Conservation (phyloP, 352 stramenopile genomes). For the Globisporangium spinosum region DNA sequence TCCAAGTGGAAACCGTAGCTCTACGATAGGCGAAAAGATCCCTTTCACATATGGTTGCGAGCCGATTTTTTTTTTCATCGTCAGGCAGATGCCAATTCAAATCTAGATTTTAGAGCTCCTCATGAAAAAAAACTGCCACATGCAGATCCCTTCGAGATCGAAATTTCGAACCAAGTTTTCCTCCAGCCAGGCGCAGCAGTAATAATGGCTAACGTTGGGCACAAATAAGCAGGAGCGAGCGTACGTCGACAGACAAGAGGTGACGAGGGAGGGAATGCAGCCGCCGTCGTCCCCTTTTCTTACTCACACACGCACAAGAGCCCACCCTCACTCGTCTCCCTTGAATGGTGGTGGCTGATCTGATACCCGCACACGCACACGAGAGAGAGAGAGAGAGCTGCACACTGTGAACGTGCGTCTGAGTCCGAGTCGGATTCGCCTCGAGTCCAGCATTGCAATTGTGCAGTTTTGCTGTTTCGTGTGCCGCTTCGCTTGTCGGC, state of each 20-base stretch:
- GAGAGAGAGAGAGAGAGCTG: background rate
- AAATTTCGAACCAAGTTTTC: background rate
- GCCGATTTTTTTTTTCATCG: background rate
- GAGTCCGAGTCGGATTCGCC: background rate
- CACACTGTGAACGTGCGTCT: background rate
- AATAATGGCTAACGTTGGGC: too few species aligned
- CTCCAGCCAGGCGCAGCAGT: too few species aligned
- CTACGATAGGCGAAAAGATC: background rate
- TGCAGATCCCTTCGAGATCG: background rate
- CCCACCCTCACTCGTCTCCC: background rate
- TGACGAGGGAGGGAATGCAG: background rate
- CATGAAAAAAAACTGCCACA: background rate
- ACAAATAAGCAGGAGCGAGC: background rate
- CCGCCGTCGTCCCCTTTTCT: background rate
- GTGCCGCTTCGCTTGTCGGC: background rate
- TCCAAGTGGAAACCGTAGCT: background rate
- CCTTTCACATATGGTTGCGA: background rate
- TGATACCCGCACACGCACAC: background rate
- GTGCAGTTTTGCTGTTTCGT: background rate
- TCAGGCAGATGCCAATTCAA: background rate
- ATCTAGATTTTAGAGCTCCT: background rate
- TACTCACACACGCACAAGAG: background rate
- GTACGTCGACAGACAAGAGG: slow-evolving; percentile 2
- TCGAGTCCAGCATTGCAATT: background rate
- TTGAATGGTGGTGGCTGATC: background rate